Conservation (phyloP, 23 red algal genomes). For the Cyanidium caldarium region DNA sequence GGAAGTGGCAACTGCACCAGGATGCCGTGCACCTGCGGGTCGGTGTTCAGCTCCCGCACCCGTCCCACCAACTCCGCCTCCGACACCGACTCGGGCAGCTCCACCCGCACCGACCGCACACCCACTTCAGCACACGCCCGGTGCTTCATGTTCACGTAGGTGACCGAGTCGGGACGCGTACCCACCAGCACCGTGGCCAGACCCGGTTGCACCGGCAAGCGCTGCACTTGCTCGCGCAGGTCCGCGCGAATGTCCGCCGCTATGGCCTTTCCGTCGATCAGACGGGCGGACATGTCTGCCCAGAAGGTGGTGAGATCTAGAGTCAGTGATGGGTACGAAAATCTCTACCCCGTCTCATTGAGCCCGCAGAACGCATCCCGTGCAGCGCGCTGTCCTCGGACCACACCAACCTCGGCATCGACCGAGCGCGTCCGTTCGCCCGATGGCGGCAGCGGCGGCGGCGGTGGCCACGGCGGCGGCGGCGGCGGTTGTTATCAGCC, state of each 20-base stretch:
- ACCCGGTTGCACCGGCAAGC: slow-evolving; percentile 26
- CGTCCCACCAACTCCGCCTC: slow-evolving; percentile 31
- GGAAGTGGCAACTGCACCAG: slow-evolving; percentile 76
- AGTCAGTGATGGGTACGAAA: no score
- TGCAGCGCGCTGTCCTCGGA: no score
- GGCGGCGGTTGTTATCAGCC: no score
- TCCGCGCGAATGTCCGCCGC: slow-evolving; percentile 36
- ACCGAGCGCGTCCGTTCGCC: no score
- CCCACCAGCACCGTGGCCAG: slow-evolving; percentile 72
- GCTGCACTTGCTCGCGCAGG: slow-evolving; percentile 14
- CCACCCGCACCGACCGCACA: slow-evolving; percentile 50
- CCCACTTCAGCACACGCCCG: slow-evolving; percentile 65
- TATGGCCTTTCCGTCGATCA: slow-evolving; percentile 61
- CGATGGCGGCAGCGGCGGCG: no score
- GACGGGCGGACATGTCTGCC: no score
- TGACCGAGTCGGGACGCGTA: slow-evolving; percentile 42
- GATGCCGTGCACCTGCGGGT: slow-evolving; percentile 66
- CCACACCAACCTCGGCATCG: no score
- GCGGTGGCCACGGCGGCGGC: no score
- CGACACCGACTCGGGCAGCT: slow-evolving; percentile 32
- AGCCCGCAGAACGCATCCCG: no score
- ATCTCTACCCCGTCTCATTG: no score
- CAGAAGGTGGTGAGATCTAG: no score
- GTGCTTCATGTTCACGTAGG: slow-evolving; percentile 61
- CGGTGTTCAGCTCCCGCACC: slow-evolving; percentile 39